Evolutionary conservation across 2,329 filamentous ascomycete species (phyloP).

Genomic region (Parafenestella ontariensis): DNA sequence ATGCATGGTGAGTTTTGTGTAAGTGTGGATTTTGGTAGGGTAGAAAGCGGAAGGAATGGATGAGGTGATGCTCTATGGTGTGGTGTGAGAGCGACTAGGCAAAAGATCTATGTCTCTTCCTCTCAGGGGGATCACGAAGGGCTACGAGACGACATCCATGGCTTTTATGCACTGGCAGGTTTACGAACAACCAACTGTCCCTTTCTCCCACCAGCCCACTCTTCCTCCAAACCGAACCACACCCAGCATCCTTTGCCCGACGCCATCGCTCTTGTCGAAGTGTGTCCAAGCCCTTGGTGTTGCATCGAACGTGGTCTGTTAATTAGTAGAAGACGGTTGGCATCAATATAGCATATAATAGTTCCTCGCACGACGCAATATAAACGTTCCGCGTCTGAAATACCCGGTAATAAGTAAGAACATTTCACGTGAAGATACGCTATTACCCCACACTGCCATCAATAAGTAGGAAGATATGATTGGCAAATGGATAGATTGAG

Average conservation of each 20-base stretch:
- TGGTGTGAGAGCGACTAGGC: background rate
- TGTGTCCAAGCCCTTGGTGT: background rate
- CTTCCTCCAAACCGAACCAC: background rate
- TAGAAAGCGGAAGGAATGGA: background rate
- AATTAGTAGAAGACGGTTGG: background rate
- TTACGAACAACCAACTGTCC: background rate
- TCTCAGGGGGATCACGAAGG: too few relatives aligned
- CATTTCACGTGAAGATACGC: background rate
- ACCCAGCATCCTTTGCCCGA: background rate
- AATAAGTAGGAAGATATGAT: background rate
- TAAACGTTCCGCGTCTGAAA: background rate
- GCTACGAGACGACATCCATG: background rate
- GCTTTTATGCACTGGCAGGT: background rate
- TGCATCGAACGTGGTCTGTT: background rate
- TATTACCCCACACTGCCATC: background rate
- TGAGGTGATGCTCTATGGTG: background rate
- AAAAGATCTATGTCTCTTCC: too few relatives aligned
- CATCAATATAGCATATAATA: background rate
- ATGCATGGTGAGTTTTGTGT: background rate
- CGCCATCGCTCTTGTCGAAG: background rate
- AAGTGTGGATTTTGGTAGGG: background rate
- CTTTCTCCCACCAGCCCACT: background rate
- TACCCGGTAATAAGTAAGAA: slow-evolving; percentile 1
- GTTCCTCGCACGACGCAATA: background rate
- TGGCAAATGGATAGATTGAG: slow-evolving; percentile 2